A percentile compares a stretch with the other conserved stretches of the same genome.
Conservation (phyloP, 1,284 basidiomycete species). For the Cutaneotrichosporon arboriforme region DNA sequence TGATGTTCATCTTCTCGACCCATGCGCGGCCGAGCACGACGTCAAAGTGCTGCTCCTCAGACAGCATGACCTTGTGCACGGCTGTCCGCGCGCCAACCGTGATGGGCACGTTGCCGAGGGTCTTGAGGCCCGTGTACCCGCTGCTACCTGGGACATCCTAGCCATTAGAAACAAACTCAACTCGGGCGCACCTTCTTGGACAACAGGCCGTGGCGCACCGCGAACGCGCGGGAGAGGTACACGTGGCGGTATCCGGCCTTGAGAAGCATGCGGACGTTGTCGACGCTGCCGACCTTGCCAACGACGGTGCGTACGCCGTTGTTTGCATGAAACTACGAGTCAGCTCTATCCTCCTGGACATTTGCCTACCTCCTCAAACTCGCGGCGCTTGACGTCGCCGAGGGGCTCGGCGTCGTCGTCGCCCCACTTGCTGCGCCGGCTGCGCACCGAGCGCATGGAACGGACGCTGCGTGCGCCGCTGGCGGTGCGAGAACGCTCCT, state of each 20-base stretch:
- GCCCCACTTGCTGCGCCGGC: conserved; percentile 38
- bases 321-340: conserved; percentile 65
- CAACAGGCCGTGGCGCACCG: conserved; percentile 81
- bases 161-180: conserved; percentile 7
- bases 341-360: not conserved
- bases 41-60: conserved; percentile 94
- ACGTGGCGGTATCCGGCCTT: conserved; percentile 91
- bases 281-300: conserved; percentile 83
- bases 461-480: conserved; percentile 16
- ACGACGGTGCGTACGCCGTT: conserved; percentile 90
- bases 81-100: conserved; percentile 53
- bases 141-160: conserved; percentile 37
- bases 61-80: conserved; percentile 57
- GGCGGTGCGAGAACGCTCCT: conserved; percentile 12
- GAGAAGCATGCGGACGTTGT: conserved; percentile 84
- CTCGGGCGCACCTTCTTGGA: conserved; percentile 52
- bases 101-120: conserved; percentile 68
- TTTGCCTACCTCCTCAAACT: conserved; percentile 36
- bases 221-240: conserved; percentile 92
- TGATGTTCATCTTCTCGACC: conserved; percentile 83
- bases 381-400: conserved; percentile 33
- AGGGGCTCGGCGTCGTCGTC: conserved; percentile 42
- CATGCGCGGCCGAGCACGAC: conserved; percentile 91
- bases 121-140: conserved; percentile 47
- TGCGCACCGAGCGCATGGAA: conserved; percentile 21